Base-by-base conservation (phyloP, 306 rosid genomes). In the Lathyrus aphaca region DNA sequence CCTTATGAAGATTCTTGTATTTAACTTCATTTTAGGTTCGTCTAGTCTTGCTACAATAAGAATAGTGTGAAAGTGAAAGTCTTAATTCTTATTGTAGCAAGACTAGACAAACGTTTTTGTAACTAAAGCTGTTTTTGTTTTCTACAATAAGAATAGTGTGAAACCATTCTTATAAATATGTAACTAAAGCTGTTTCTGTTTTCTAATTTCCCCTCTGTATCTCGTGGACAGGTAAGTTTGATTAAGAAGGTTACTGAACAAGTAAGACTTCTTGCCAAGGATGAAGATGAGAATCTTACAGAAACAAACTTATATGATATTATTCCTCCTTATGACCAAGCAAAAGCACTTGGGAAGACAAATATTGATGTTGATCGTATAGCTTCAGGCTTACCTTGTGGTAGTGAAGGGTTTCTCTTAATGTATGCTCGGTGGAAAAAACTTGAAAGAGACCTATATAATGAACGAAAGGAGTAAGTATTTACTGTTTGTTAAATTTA, bases 361-460 rank as follows among this genome's bases (percentile, higher is more conserved):
- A 93, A 90, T 77, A 93, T 93, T 25, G 98, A 93, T 75, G 83
- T 86, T 76, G 97, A 86, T 72, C 96, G 97, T 25, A 90, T 93
- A 82, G 96, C 97, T 77, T 89, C 98, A 76, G 98, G 97, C 78
- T 82, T 93, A 77, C 98, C 98, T 37, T 93, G 98, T 70, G 98
- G 98, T 18, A 93, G 98, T 51, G 98, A 93, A 80, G 98, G 98
- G 43, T 93, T 90, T 79, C 97, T 90, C 59, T 84, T 93, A 66
- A 93, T 93, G 98, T 88, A 81, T 74, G 98, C 98, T 82, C 91
- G 98, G 64, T 93, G 98, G 98, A 90, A 79, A 83, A 93, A 93
- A 81, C 96, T 93, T 78, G 98, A 84, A 72, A 86, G 86, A 78
- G 98, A 93, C 82, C 80, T 93, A 76, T 93, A 93, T 71, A 90